Conservation (phyloP, 768 basidiomycete genomes). For the Tephrocybe sp. region DNA sequence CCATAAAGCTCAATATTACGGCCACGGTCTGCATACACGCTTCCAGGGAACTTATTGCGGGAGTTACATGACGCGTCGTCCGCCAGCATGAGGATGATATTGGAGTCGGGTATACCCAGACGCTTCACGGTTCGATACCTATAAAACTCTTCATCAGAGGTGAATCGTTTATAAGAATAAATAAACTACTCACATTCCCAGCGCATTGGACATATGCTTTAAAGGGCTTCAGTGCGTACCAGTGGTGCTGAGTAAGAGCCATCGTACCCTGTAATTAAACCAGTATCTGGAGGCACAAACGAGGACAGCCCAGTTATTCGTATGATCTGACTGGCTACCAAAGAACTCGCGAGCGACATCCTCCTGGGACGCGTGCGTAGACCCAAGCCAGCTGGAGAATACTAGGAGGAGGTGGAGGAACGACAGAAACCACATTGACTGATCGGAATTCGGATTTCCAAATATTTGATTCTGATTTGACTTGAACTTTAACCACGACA, state of each 20-base stretch:
- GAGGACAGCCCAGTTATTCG: slow-evolving; percentile 98
- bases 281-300: slow-evolving; percentile 94
- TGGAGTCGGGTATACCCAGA: slow-evolving; percentile 96
- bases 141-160: slow-evolving; percentile 5
- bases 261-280: slow-evolving; percentile 95
- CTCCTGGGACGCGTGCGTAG: slow-evolving; percentile 27
- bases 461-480: no score
- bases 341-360: slow-evolving; percentile 46
- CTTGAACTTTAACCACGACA: slow-evolving; percentile 14
- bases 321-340: slow-evolving; percentile 51
- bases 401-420: slow-evolving; percentile 29
- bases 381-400: slow-evolving; percentile 33
- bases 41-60: slow-evolving; percentile 88
- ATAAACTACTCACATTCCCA: slow-evolving; percentile 74
- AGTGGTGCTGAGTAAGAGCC: neutral
- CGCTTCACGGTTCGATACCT: slow-evolving; percentile 99
- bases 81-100: slow-evolving; percentile 98
- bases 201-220: slow-evolving; percentile 97
- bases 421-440: slow-evolving; percentile 27
- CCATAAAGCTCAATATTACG: slow-evolving; percentile 88
- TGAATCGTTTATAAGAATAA: neutral
- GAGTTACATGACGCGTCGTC: slow-evolving; percentile 95
- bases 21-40: slow-evolving; percentile 87
- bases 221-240: neutral
- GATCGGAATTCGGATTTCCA: slow-evolving; percentile 19